Base-by-base conservation (phyloP, 441 rosid genomes). In the Eutrema salsugineum region DNA sequence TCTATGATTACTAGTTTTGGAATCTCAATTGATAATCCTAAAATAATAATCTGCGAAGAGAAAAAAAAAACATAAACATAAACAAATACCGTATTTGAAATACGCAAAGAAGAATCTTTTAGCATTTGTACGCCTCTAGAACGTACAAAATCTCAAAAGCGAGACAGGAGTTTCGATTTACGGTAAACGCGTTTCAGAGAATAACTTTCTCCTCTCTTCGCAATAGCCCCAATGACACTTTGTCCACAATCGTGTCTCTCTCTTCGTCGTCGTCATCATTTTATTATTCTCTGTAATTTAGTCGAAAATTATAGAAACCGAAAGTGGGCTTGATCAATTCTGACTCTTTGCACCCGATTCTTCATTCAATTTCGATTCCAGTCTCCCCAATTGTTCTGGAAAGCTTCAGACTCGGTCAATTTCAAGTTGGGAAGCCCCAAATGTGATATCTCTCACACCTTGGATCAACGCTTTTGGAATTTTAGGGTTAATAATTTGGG, bases 131-230 rank as follows among this genome's bases (percentile, higher is more conserved):
- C 58, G 64, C 15, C 7, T 73, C 40, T 63, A 63, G 56, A 76
- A 46, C 75, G 54, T 64, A 76, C 15, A 64, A 58, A 58, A 57
- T 5, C 15, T 54, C 24, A 59, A 61, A 68, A 62, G 75, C 70
- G 11, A 36, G 22, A 15, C 16, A 42, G 22, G 11, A 74, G 40
- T 20, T 42, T 32, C 6, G 19, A 11, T 1, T 56, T 57, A 76
- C 33, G 24, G 49, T 63, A 63, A 70, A n/a, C 76, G 79, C 79
- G 79, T 70, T 11, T 4, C 79, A 76, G 75, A 44, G 61, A 67
- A 76, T 76, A 36, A 68, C 3, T 36, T 14, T 53, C 58, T 75
- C 44, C 6, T 58, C 54, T 53, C 44, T 4, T 46, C 12, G 15
- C 39, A 63, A 64, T 40, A 59, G 51, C 59, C 59, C 59, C 59